Conservation (phyloP, 164 flowering plant genomes). For the Annona cherimola region DNA sequence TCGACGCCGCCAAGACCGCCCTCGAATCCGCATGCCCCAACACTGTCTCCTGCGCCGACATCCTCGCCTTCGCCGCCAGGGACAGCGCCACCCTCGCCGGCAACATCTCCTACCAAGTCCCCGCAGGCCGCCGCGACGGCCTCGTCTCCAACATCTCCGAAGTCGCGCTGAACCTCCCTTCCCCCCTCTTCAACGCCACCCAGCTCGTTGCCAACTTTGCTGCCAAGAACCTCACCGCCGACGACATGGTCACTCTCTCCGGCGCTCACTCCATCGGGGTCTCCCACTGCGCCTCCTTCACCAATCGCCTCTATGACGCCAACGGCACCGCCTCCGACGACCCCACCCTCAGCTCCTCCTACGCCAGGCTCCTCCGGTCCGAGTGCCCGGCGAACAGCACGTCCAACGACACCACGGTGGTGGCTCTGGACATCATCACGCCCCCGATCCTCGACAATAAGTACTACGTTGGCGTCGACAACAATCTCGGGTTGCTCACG, state of each 20-base stretch:
- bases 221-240: slow-evolving; percentile 3
- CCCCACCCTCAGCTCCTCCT: slow-evolving; percentile 7
- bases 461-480: slow-evolving; percentile 7
- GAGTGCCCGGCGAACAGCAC: slow-evolving; percentile 7
- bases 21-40: slow-evolving; percentile 8
- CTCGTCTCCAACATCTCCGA: slow-evolving; percentile 1
- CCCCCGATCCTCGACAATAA: slow-evolving; percentile 7
- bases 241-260: slow-evolving; percentile 13
- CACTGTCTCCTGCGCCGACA: slow-evolving; percentile 14
- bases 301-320: slow-evolving; percentile 17
- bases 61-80: slow-evolving; percentile 14
- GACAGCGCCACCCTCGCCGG: slow-evolving; percentile 6
- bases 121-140: slow-evolving; percentile 10
- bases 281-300: slow-evolving; percentile 5
- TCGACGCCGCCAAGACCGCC: slow-evolving; percentile 2
- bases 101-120: slow-evolving; percentile 3
- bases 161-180: neutral
- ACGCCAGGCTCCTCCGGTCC: slow-evolving; percentile 1
- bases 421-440: neutral
- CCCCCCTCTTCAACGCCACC: neutral
- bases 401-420: neutral
- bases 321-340: slow-evolving; percentile 1
- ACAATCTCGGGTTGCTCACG: slow-evolving; percentile 1
- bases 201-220: slow-evolving; percentile 10
- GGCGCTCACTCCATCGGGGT: slow-evolving; percentile 17